Base-by-base conservation (phyloP, 1,139 yeast genomes). In the Sugiyamaella paludigena region DNA sequence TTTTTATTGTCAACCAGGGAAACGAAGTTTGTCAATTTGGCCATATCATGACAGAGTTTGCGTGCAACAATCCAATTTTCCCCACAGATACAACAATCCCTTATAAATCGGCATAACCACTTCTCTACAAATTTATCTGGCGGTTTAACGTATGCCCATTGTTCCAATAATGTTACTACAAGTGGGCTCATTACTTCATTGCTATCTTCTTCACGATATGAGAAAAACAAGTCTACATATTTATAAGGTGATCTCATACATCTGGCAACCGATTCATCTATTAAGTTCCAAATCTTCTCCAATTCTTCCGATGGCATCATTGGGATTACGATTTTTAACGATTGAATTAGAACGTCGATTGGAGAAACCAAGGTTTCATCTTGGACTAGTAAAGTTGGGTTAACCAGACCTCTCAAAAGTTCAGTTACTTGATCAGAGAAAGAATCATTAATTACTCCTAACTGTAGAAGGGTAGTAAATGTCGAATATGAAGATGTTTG, bases 261-360 rank as follows among this genome's bases (percentile, higher is more conserved):
- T 56, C 96, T 76, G 1, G 88, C 73, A 27, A 87, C 75, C 0
- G 86, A 72, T 63, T 89, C 94, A 62, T 89, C 95, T 12, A 91
- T 57, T 35, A 87, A 65, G 12, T 71, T 71, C 84, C 88, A 84
- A 11, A 82, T 59, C 38, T 58, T 56, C 4, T 40, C 55, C 31
- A 52, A 55, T 26, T 55, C 59, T 10, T 37, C 45, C 19, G 37
- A 34, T 12, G 48, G 38, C 26, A 48, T 33, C 32, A 48, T 39
- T 10, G 47, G 44, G 6, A 45, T 46, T 16, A 49, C 31, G 11
- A 48, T 34, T 31, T 39, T 44, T 9, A 61, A 49, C 6, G 69
- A 59, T 45, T 58, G 55, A 30, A 68, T 48, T 4, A 70, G 52
- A 5, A 61, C 60, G 36, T 58, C 59, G 1, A 67, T 58, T 0